phyloP scores from a whole-genome alignment of 2,329 filamentous ascomycete genomes.

The Fonsecaea pedrosoi region DNA sequence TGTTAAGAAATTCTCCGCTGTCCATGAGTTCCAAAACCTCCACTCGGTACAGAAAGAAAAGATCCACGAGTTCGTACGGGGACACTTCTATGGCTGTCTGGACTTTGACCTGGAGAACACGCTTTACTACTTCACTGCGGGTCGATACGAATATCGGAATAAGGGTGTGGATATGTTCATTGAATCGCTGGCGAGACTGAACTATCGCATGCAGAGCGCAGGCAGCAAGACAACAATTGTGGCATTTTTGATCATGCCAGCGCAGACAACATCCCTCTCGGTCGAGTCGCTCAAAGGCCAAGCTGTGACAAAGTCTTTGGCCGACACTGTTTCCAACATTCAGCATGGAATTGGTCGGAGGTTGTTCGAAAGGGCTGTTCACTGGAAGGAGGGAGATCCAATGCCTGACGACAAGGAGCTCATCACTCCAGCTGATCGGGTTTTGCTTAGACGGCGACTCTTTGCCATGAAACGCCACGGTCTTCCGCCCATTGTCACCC shows the following conservation, averaged over 20 bases:
- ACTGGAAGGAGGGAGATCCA: slow-evolving; percentile 93
- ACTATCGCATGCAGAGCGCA: slow-evolving; percentile 84
- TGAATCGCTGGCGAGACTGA: slow-evolving; percentile 90
- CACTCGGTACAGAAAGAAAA: slow-evolving; percentile 97
- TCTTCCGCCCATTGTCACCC: slow-evolving; percentile 93
- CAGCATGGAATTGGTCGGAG: slow-evolving; percentile 91
- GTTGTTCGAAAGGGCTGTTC: slow-evolving; percentile 90
- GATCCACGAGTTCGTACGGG: slow-evolving; percentile 97
- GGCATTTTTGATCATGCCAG: slow-evolving; percentile 98
- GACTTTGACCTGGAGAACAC: slow-evolving; percentile 97
- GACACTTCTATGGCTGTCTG: slow-evolving; percentile 98
- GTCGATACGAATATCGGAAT: slow-evolving; percentile 96
- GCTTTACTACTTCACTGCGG: slow-evolving; percentile 95
- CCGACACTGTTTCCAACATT: slow-evolving; percentile 91
- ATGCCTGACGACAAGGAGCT: slow-evolving; percentile 97
- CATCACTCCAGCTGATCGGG: slow-evolving; percentile 88
- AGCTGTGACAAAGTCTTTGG: slow-evolving; percentile 93
- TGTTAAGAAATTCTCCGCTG: slow-evolving; percentile 96
- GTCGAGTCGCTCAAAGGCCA: slow-evolving; percentile 96
- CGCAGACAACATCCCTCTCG: slow-evolving; percentile 91
- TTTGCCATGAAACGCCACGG: slow-evolving; percentile 95
- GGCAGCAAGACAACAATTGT: slow-evolving; percentile 94
- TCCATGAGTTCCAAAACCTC: slow-evolving; percentile 98
- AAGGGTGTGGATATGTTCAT: slow-evolving; percentile 99
- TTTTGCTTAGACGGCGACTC: slow-evolving; percentile 85